Evolutionary conservation across 208 protist genomes (phyloP).

Genomic region (Leishmania arabica): DNA sequence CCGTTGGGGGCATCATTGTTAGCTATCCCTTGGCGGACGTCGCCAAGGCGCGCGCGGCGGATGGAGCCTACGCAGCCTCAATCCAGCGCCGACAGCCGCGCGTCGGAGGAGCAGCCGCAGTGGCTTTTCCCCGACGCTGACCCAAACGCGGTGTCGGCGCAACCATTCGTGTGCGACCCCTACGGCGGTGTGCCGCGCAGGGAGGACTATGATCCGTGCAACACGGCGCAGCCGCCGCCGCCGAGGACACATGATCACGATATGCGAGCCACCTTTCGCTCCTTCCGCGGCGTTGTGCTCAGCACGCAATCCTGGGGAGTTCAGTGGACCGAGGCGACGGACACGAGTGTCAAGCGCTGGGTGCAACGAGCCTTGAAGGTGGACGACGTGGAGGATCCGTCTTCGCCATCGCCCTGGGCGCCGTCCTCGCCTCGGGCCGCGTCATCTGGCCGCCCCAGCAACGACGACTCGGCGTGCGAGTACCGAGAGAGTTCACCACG

Average conservation of each 20-base stretch:
- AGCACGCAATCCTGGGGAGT: slow-evolving; percentile 38
- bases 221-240: slow-evolving; percentile 17
- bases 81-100: not conserved
- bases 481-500: too few species aligned
- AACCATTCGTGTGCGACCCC: slow-evolving; percentile 37
- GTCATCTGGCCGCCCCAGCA: not conserved
- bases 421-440: slow-evolving; percentile 8
- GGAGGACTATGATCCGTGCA: slow-evolving; percentile 36
- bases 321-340: slow-evolving; percentile 22
- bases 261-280: slow-evolving; percentile 18
- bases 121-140: slow-evolving; percentile 12
- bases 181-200: slow-evolving; percentile 49
- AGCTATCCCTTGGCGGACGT: not conserved
- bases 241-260: slow-evolving; percentile 17
- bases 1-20: not conserved
- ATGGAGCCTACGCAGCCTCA: not conserved
- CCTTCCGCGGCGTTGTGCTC: slow-evolving; percentile 40
- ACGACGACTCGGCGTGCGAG: not conserved
- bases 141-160: not conserved
- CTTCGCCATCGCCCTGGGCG: not conserved
- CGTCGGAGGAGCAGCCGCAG: slow-evolving; percentile 4
- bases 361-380: slow-evolving; percentile 23
- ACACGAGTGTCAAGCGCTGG: slow-evolving; percentile 48
- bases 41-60: not conserved
- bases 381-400: not conserved